Evolutionary conservation across 2,329 filamentous ascomycete species (phyloP), one percentile per base, ranked within the genome.

Genomic region (Fusarium coicis): DNA sequence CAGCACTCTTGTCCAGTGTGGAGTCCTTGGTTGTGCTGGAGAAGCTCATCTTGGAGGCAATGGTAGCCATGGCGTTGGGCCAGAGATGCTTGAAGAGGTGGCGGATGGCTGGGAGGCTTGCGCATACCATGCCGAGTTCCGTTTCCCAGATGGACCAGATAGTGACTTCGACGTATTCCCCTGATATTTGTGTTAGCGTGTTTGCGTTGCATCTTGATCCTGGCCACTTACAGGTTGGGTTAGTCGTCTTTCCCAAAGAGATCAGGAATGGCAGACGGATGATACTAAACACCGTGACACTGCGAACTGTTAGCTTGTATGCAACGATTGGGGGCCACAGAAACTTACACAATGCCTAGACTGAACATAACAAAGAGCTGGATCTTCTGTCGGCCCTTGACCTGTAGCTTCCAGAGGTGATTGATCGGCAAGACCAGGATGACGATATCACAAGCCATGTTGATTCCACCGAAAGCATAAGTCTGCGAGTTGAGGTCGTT

Each of bases 141-240:
- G 73, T 74, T 26, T 74, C 73, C 73, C 73, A 74, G 39, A 74
- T 74, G 3, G 73, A 74, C 73, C 73, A 74, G 5, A 74, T 74
- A 1, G 73, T 74, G 6, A 74, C 73, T 16, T 74, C 73, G 4
- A 66, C 52, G 16, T 70, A 67, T 15, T 73, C 71, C 71, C 70
- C 70, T 73, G 21, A 1, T 2, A 18, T 9, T 9, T 8, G 10
- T 39, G 4, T 67, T 28, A 73, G 70, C 16, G 5, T 11, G 1
- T 12, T 8, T 34, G 18, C 14, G 16, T 15, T 19, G 4, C 5
- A 10, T 5, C 4, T 7, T 12, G 15, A 23, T 21, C 16, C 12
- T 21, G 15, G 15, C 5, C 5, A 46, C 70, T 70, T 52, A 73
- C 71, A 73, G 14, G 71, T 73, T 8, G 71, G 71, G 10, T 73